Evolutionary conservation across 805 yeast species (phyloP).

Genomic region (Starmerella geochares): DNA sequence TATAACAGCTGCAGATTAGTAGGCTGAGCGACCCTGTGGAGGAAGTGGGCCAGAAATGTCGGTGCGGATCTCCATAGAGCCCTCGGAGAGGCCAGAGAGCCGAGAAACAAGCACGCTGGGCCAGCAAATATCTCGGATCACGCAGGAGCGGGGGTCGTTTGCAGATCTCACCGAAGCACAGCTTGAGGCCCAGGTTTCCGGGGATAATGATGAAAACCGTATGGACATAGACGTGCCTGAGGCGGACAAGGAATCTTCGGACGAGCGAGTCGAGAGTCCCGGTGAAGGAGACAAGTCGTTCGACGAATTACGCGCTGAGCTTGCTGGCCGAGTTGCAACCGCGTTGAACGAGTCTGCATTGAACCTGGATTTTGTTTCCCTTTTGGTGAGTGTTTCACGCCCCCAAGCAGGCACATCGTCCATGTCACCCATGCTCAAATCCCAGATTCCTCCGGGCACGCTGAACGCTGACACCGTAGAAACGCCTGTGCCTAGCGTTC

Average conservation of each 20-base stretch:
- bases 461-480: slow-evolving; percentile 31
- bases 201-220: slow-evolving; percentile 5
- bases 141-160: slow-evolving; percentile 52
- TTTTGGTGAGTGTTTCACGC: slow-evolving; percentile 65
- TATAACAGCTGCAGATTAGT: too few relatives aligned
- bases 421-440: slow-evolving; percentile 40
- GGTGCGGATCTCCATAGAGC: slow-evolving; percentile 23
- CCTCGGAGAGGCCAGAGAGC: slow-evolving; percentile 17
- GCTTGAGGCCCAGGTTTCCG: slow-evolving; percentile 25
- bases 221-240: slow-evolving; percentile 11
- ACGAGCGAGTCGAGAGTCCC: background rate
- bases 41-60: background rate
- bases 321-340: slow-evolving; percentile 31
- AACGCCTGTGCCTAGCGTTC: slow-evolving; percentile 13
- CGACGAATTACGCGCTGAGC: slow-evolving; percentile 26
- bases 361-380: slow-evolving; percentile 76
- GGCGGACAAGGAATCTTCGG: background rate
- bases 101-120: slow-evolving; percentile 23
- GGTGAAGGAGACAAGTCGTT: slow-evolving; percentile 12
- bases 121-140: slow-evolving; percentile 46
- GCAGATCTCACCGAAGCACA: slow-evolving; percentile 48
- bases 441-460: slow-evolving; percentile 24
- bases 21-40: too few relatives aligned
- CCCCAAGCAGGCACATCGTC: slow-evolving; percentile 83
- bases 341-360: slow-evolving; percentile 86